Conservation (phyloP, 2,329 filamentous ascomycete species). For the Thelonectria olida region DNA sequence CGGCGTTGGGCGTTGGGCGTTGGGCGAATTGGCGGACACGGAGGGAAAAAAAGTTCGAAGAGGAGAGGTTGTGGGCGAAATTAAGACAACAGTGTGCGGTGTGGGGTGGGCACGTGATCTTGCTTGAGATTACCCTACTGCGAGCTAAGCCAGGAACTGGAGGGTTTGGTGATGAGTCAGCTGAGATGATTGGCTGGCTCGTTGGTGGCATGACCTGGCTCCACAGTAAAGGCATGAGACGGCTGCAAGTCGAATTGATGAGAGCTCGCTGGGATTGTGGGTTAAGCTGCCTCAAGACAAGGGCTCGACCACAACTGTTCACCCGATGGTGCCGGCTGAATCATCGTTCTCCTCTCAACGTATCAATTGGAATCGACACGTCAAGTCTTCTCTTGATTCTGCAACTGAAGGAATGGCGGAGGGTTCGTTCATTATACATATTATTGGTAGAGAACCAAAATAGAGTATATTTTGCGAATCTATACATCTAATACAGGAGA, state of each 20-base stretch:
- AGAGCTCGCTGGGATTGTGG: no score
- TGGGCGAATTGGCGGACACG: conserved; percentile 40
- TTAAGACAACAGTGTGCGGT: conserved; percentile 37
- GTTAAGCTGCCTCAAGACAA: no score
- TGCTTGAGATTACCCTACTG: background rate
- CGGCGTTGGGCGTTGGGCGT: conserved; percentile 44
- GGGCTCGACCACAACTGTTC: no score
- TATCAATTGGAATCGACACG: no score
- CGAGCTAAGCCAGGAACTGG: background rate
- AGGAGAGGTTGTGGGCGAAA: conserved; percentile 39
- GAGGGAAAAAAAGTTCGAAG: conserved; percentile 17
- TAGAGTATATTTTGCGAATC: conserved; percentile 13
- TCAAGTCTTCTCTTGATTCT: no score
- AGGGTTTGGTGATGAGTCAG: background rate
- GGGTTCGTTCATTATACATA: background rate
- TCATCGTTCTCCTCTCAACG: no score
- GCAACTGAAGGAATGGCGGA: no score
- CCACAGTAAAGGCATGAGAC: no score
- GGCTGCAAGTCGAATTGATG: no score
- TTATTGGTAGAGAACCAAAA: background rate
- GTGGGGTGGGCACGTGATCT: conserved; percentile 45
- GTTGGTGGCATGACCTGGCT: background rate
- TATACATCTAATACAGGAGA: conserved; percentile 16
- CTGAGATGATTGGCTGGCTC: no score
- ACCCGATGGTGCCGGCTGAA: no score